Base-by-base conservation (phyloP, 1,284 basidiomycete genomes). In the Ustilago sp. region DNA sequence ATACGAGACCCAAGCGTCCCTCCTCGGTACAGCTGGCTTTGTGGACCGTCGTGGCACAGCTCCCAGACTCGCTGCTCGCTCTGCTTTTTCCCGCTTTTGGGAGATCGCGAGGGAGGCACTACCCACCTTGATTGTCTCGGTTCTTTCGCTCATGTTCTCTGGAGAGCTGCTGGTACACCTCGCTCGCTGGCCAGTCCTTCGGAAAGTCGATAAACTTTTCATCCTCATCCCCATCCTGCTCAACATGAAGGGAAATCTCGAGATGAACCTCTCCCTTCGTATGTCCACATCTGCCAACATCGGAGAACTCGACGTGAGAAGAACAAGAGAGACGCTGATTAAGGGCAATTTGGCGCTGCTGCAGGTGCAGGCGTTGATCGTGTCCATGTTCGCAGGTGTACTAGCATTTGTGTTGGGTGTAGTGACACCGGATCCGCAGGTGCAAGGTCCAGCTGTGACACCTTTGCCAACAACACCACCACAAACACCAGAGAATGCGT, bases 241-340 rank as follows among this genome's bases (percentile, higher is more conserved):
- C 79, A 99, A 98, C 82, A 90, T 99, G 73, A 98, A 98, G 85
- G 96, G 96, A 17, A 98, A 98, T 81, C 90, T 98, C 52, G 95
- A 96, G 87, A 95, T 96, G 93, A 95, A 95, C 77, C 90, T 89
- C 2, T 87, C 87, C 8, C 86, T 88, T 6, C 85, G 88, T 34
- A 86, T 89, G 79, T 87, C 87, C 8, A 89, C 88, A 4, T 87
- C 87, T 5, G 89, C 89, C 52, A 89, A 97, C 80, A 91, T 95
- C 54, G 95, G 95, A 60, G 92, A 95, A 77, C 90, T 98, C 6
- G 94, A 98, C 85, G 89, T 91, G 23, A 90, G 91, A 0, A 83
- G 87, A 3, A 89, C 89, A 8, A 90, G 93, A 13, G 89, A 90
- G 8, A 87, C 88, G 2, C 90, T 97, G 61, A 89, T 98, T 43